Evolutionary conservation across 257 asterid genomes (phyloP).

Genomic region (Oldenlandia corymbosa): DNA sequence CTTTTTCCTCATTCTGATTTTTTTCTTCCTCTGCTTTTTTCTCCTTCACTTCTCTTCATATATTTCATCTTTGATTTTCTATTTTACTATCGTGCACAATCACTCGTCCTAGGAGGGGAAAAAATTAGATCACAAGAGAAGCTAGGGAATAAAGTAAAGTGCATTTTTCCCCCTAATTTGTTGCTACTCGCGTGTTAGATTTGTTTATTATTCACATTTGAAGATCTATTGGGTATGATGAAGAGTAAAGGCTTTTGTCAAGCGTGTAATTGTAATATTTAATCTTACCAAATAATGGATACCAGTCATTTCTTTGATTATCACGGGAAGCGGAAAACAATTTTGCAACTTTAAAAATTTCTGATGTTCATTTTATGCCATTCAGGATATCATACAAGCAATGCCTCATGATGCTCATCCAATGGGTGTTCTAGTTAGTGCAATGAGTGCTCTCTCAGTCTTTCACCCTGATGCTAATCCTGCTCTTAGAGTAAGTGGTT

Average conservation of each 20-base stretch:
- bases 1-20: not conserved
- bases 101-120: not conserved
- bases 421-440: constrained; percentile 98
- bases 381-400: constrained; percentile 95
- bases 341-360: constrained; percentile 7
- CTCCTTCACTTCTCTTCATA: not conserved
- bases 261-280: not conserved
- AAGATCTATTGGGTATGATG: not conserved
- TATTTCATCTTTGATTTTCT: not conserved
- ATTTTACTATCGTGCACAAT: not conserved
- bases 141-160: not conserved
- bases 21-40: not conserved
- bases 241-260: not conserved
- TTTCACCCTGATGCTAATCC: constrained; percentile 99
- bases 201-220: not conserved
- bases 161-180: not conserved
- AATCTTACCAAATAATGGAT: not conserved
- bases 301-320: not conserved
- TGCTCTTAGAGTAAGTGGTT: constrained; percentile 74
- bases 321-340: not conserved
- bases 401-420: constrained; percentile 99
- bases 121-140: not conserved
- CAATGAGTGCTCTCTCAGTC: constrained; percentile 92
- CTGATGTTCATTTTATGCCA: constrained; percentile 30
- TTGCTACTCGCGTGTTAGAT: not conserved